Evolutionary conservation across 148 eudicot species (phyloP), one percentile per base, ranked within the genome.

Genomic region (Arctostaphylos glauca): DNA sequence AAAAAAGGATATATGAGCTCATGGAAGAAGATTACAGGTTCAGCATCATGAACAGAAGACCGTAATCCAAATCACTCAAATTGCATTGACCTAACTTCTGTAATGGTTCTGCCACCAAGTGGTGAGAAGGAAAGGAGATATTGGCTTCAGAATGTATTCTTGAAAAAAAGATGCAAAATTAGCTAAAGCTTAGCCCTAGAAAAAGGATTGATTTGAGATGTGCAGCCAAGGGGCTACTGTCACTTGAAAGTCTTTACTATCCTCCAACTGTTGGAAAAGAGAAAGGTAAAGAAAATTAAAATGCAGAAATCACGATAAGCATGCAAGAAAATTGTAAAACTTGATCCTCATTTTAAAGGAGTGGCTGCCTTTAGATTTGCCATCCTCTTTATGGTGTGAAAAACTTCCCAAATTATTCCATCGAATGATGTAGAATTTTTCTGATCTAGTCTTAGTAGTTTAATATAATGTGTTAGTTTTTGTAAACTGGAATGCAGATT

Each of bases 401-500:
- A 14, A 25, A 46, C 19, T 31, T 31, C 64, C 25, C 15, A 0
- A 38, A 23, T 64, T 64, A 23, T 21, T 64, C 14, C 13, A 64
- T 64, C 12, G 70, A 3, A 66, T 23, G 23, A 5, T 25, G 10
- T 0, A 43, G 3, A 66, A 6, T 9, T 31, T 66, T 66, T 0
- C 21, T 77, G 66, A 38, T 55, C 25, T 46, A 23, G 18, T 76
- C 3, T 31, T 21, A 5, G 46, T 41, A 38, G 18, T 41, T 70
- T 31, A 9, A 31, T 79, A n/a, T 46, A 3, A n/a, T 41, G 44
- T 31, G 23, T 15, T 16, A 41, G 47, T 50, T 31, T 43, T 8
- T 66, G 19, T 78, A 5, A 72, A 72, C 5, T 41, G 64, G 50
- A 77, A 78, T 86, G 88, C 92, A 96, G 98, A 94, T 96, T 82